Percentiles rank a stretch among this genome's conserved stretches.
Conservation (phyloP, 1,284 basidiomycete genomes). For the Trichosporon sp. region DNA sequence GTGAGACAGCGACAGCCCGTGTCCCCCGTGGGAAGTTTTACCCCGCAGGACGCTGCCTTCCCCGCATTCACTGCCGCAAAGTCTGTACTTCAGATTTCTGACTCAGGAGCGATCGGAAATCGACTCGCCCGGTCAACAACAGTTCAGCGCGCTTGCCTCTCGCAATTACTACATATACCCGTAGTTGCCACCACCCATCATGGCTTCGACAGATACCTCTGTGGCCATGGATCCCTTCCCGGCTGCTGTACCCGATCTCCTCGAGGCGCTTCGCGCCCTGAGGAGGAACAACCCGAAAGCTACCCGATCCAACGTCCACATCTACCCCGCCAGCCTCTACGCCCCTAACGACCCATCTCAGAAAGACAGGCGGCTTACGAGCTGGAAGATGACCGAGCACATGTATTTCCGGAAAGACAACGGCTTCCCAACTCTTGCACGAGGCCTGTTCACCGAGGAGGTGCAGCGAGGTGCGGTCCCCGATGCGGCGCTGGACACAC, state of each 20-base stretch:
- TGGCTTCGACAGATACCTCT: neutral
- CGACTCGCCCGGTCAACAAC: neutral
- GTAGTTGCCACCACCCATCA: neutral
- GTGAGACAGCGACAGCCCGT: neutral
- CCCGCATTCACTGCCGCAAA: neutral
- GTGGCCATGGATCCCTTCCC: constrained; percentile 16
- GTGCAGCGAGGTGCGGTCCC: constrained; percentile 25
- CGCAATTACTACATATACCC: neutral
- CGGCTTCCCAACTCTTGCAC: constrained; percentile 83
- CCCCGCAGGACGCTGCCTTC: neutral
- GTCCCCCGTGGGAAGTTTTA: neutral
- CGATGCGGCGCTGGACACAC: constrained; percentile 24
- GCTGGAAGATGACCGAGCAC: constrained; percentile 95
- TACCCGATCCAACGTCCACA: constrained; percentile 31
- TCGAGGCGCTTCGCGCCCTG: constrained; percentile 32
- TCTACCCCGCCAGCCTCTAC: constrained; percentile 39
- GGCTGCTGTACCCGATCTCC: constrained; percentile 29
- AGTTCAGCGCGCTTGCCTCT: neutral
- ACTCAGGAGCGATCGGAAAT: neutral
- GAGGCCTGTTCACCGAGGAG: constrained; percentile 72
- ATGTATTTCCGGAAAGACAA: constrained; percentile 83
- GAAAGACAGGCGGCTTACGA: constrained; percentile 53
- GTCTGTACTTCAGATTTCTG: neutral
- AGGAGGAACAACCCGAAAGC: constrained; percentile 35
- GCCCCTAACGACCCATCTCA: constrained; percentile 12